These are phyloP conservation scores for Tagetes patula DNA, from an alignment of 129 eudicot species.

Conservation along the genomic window DNA sequence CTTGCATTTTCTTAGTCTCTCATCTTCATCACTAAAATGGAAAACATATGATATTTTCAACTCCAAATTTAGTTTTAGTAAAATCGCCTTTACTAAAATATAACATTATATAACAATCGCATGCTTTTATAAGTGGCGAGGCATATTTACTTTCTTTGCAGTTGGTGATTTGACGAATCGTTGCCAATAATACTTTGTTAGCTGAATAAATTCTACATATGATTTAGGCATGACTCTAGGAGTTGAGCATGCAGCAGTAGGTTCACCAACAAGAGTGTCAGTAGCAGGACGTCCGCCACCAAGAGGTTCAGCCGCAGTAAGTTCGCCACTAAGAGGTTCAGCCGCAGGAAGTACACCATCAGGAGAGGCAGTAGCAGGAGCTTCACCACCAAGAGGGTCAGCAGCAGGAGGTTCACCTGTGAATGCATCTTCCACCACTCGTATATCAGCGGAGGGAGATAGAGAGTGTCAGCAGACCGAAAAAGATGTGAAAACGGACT, in stretches of 20 bases:
- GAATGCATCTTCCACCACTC: conserved; percentile 11
- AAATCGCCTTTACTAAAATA: too few relatives aligned
- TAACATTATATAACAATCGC: not conserved
- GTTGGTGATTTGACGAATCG: too few relatives aligned
- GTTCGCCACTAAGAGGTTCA: not conserved
- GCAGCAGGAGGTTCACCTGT: not conserved
- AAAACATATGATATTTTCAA: not conserved
- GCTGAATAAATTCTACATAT: too few relatives aligned
- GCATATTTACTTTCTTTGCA: too few relatives aligned
- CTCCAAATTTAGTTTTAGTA: not conserved
- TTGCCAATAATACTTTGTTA: too few relatives aligned
- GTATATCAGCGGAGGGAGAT: not conserved
- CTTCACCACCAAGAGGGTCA: not conserved
- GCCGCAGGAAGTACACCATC: not conserved
- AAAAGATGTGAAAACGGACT: not conserved
- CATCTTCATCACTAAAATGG: not conserved
- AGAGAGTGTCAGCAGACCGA: not conserved
- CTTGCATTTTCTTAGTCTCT: not conserved
- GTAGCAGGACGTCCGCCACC: too few relatives aligned
- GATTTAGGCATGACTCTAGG: not conserved
- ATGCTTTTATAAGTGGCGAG: not conserved
- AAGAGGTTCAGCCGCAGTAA: not conserved
- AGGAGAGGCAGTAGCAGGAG: too few relatives aligned
- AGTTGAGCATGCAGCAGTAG: too few relatives aligned
- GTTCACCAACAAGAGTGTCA: not conserved